Evolutionary conservation across 164 flowering plant genomes (phyloP), one percentile per base, ranked within the genome.

Genomic region (Dillenia turbinata): DNA sequence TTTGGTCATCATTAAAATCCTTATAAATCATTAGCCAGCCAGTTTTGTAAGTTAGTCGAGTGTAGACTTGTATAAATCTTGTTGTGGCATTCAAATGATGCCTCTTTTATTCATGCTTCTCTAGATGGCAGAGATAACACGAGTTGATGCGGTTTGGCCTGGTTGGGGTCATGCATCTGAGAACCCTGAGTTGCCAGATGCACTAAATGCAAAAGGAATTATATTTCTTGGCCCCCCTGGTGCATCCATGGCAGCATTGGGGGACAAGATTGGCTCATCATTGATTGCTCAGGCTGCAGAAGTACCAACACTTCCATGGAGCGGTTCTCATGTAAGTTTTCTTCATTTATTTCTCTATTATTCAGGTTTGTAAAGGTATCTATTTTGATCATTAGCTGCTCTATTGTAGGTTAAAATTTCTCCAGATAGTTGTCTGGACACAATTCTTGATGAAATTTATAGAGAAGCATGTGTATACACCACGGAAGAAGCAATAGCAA

Each of bases 101-200:
- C 55, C 16, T 16, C 55, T 61, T 26, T 33, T 54, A 59, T 46
- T 62, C 64, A 51, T 73, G 47, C 47, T 61, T 71, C 12, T 52
- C 6, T 79, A 95, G 99, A 83, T 84, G 83, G 99, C 99, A 60
- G 99, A 95, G 81, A 78, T 81, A 62, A 95, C 99, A 56, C 97
- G 63, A 70, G 98, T 90, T 55, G 87, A 89, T 78, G 99, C 99
- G 9, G 99, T 92, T 64, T 95, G 99, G 99, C 99, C 99, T 81
- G 99, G 99, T 61, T 95, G 99, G 99, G 99, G 99, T 46, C 99
- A 95, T 81, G 99, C 99, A 66, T 95, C 99, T 9, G 99, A 95
- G 77, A 95, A 81, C 72, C 99, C 99, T 51, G 99, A 92, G 80
- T 84, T 95, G 14, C 97, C 99, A 12, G 98, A 95, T 80, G 91